Evolutionary conservation across 2,329 filamentous ascomycete genomes (phyloP), one percentile per base, ranked within the genome.

Genomic region (Exophiala calicioides): DNA sequence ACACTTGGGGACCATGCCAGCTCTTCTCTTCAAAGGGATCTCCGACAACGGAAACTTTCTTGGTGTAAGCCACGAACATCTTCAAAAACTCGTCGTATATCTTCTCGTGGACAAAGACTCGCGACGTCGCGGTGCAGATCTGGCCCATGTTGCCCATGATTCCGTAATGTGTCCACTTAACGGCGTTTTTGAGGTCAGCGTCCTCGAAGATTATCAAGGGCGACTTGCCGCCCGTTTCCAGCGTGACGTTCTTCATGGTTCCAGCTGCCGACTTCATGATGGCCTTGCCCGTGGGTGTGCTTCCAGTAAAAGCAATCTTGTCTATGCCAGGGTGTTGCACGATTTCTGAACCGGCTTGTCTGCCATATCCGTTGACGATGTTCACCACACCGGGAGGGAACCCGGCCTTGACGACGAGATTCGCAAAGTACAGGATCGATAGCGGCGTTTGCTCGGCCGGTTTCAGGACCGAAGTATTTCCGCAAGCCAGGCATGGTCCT

Each of bases 291-390:
- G 61, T 55, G 8, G 54, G 46, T 2, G 61, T 64, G 9, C 57
- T 61, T 12, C 62, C 62, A 7, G 61, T 63, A 37, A 64, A 64
- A 1, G 48, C 33, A 8, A 82, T 68, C 75, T 82, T 82, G 71
- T 82, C 79, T 56, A 82, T 69, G 60, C 80, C 79, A 77, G 82
- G 80, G 70, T 82, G 80, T 40, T 73, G 69, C 43, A 78, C 69
- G 56, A 82, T 74, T 57, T 79, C 78, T 41, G 87, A 85, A 72
- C 88, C 88, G 42, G 88, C 87, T 47, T 82, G 71, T 73, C 81
- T 87, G 61, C 88, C 88, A 69, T 87, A 84, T 53, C 88, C 88
- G 44, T 85, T 88, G 68, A 82, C 71, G 64, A 82, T 65, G 71
- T 82, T 80, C 64, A 80, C 68, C 45, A 82, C 78, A 72, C 79